Evolutionary conservation across 129 eudicot species (phyloP), one percentile per base, ranked within the genome.

Genomic region (Flaveria robusta): DNA sequence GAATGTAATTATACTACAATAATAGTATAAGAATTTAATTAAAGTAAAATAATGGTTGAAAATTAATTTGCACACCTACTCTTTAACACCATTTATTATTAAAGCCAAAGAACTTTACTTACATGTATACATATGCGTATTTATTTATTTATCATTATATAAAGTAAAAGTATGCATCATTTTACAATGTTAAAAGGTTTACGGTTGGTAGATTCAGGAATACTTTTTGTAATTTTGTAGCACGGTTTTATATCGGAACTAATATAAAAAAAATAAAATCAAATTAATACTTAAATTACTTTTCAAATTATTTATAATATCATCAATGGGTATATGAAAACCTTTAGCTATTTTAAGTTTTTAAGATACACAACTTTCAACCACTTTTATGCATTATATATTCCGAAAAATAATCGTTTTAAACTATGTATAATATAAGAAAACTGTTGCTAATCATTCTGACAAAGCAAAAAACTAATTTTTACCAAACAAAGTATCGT

Each of bases 61-160:
- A 8, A 72, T 59, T 64, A 77, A 71, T 54, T 71, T 66, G 86
- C 20, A 15, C 74, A 82, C 70, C 83, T 79, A 83, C 87, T 29
- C 7, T 23, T n/a, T 58, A 60, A 68, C 55, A 74, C 49, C 49
- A 72, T 78, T 68, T 68, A 74, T 66, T 74, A 47, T 74, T 55
- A 70, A 22, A 43, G 72, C 71, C 64, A 70, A 70, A 54, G n/a
- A 49, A n/a, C 12, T 27, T 11, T 68, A 68, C 24, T 15, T 58
- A 77, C 10, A 0, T 22, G 47, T 14, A 60, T 20, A 11, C 31
- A 29, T 56, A 20, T 39, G 26, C n/a, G 41, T 55, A 55, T 55
- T 7, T 72, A 51, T 55, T 7, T 72, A 51, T 46, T 13, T 13
- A 13, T 46, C 16, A 10, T 3, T 5, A 5, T 34, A 34, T 34